Evolutionary conservation across 257 asterid genomes (phyloP).

Genomic region (Thymus mandschuricus): DNA sequence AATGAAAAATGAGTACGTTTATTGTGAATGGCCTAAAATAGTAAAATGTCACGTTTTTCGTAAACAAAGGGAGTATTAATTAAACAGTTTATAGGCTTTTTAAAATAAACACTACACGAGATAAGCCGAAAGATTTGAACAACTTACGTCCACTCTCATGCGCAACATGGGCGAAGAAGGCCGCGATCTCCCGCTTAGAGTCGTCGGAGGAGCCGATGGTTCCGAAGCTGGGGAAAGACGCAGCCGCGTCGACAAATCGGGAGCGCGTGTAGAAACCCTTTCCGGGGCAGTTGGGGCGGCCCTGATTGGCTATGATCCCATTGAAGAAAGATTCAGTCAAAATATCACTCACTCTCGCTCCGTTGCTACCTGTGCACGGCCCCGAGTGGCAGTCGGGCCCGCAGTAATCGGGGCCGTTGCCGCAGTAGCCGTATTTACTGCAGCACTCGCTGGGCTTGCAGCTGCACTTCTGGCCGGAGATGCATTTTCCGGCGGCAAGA

Average conservation of each 20-base stretch:
- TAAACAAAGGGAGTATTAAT: too few species aligned
- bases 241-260: conserved; percentile 42
- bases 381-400: conserved; percentile 24
- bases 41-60: too few species aligned
- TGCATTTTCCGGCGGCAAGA: neutral
- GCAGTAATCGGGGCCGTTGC: conserved; percentile 6
- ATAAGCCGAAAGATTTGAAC: neutral
- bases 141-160: conserved; percentile 57
- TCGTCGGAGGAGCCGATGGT: conserved; percentile 44
- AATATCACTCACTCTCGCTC: conserved; percentile 2
- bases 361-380: neutral
- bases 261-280: conserved; percentile 33
- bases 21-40: too few species aligned
- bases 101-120: neutral
- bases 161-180: conserved; percentile 56
- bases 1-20: too few species aligned
- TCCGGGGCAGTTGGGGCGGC: conserved; percentile 18
- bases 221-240: conserved; percentile 40
- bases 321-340: conserved; percentile 19
- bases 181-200: conserved; percentile 54
- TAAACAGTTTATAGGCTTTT: too few species aligned
- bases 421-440: conserved; percentile 18
- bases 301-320: conserved; percentile 14
- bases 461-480: conserved; percentile 21
- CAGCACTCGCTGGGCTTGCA: conserved; percentile 18